These are phyloP conservation scores for Wickerhamiella alocasiicola DNA, from an alignment of 805 yeast species.

Conservation along the genomic window DNA sequence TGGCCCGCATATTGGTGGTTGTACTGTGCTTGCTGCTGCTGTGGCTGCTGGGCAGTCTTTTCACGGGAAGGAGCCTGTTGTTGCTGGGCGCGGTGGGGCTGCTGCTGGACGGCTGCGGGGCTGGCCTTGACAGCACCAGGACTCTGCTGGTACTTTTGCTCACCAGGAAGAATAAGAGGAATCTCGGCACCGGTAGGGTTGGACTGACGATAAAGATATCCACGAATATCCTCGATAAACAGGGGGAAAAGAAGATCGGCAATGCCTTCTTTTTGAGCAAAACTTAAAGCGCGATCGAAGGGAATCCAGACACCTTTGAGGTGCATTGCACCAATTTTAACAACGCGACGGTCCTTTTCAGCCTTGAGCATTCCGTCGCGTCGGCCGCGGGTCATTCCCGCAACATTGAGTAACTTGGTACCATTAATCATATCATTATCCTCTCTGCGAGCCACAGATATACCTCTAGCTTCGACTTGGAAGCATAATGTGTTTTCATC, in stretches of 20 bases:
- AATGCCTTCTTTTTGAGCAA: slow-evolving; percentile 70
- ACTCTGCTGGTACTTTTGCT: slow-evolving; percentile 10
- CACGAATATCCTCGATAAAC: slow-evolving; percentile 53
- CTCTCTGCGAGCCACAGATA: slow-evolving; percentile 71
- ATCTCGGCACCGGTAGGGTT: slow-evolving; percentile 11
- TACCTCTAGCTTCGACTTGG: slow-evolving; percentile 73
- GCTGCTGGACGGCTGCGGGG: neutral
- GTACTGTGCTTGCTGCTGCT: slow-evolving; percentile 7
- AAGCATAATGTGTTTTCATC: slow-evolving; percentile 76
- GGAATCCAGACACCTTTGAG: slow-evolving; percentile 89
- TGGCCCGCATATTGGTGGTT: slow-evolving; percentile 6
- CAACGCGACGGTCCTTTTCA: slow-evolving; percentile 68
- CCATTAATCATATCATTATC: slow-evolving; percentile 83
- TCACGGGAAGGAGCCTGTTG: slow-evolving; percentile 4
- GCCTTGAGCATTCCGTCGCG: slow-evolving; percentile 78
- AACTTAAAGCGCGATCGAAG: slow-evolving; percentile 65
- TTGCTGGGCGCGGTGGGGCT: neutral
- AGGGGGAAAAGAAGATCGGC: slow-evolving; percentile 57
- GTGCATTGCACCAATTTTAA: slow-evolving; percentile 78
- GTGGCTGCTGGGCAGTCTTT: slow-evolving; percentile 6
- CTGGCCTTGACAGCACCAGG: slow-evolving; percentile 5
- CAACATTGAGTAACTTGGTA: slow-evolving; percentile 69
- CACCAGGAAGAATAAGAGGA: slow-evolving; percentile 7
- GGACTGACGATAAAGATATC: slow-evolving; percentile 15
- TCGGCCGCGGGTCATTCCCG: slow-evolving; percentile 78